Evolutionary conservation across 2,329 filamentous ascomycete species (phyloP), one percentile per base, ranked within the genome.

Genomic region (Ramularia endophylla): DNA sequence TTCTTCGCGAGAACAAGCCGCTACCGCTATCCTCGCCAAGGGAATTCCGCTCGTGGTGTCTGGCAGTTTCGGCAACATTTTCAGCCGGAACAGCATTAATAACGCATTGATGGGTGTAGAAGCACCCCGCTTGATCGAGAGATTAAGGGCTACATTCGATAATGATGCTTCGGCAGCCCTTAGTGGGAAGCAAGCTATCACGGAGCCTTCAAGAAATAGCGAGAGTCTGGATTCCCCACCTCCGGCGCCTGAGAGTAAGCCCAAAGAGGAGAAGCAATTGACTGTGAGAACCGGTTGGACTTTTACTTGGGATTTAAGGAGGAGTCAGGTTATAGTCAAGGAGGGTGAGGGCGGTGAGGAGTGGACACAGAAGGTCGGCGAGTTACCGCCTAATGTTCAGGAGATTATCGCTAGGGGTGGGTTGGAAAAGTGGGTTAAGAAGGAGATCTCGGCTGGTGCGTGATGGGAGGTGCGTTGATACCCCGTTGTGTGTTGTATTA

Each of bases 1-100:
- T 13, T 79, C 72, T 42, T 87, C 81, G 1, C 72, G 89, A 40
- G 89, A 95, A 63, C 87, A 95, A 63, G 87, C 87, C 5, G 89
- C 89, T 0, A 95, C 90, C 0, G 83, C 88, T 0, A 83, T 94
- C 41, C 71, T 94, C 1, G 87, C 87, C 12, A 87, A 83, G 65
- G 65, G 82, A 52, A 89, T 94, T 44, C 83, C 83, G 0, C 75
- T 94, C 2, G 85, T 94, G 1, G 80, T 94, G 0, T 74, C 84
- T 0, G 85, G 84, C 35, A 88, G 81, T 65, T 89, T 94, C 56
- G 80, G 83, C 41, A 92, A 87, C 66, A 94, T 90, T 61, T 94
- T 92, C 61, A 74, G 72, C 55, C 70, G 86, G 3, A 88, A 87
- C 66, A 78, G 75, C 57, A 86, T 89, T 67, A 89, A 89, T 65